Evolutionary conservation across 1,284 basidiomycete species (phyloP).

Genomic region (Cryptococcus sp.): DNA sequence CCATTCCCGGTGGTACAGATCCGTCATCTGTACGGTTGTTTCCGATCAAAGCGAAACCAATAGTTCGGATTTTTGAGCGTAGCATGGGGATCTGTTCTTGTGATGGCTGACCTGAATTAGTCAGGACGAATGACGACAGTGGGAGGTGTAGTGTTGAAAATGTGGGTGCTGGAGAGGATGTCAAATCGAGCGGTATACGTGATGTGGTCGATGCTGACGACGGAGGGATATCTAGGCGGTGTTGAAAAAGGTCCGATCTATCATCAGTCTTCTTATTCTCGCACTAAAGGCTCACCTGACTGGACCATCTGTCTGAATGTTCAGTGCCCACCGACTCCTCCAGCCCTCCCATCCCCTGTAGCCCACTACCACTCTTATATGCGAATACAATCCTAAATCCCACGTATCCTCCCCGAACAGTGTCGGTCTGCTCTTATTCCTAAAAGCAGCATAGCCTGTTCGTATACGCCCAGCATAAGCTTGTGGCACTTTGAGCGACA

Average conservation of each 20-base stretch:
- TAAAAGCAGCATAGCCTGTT: conserved; percentile 52
- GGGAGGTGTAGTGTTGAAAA: conserved; percentile 52
- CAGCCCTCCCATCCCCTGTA: conserved; percentile 44
- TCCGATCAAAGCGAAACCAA: conserved; percentile 50
- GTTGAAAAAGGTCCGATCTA: conserved; percentile 53
- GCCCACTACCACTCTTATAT: conserved; percentile 49
- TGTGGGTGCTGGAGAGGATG: conserved; percentile 19
- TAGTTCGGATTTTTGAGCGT: conserved; percentile 47
- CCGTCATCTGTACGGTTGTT: conserved; percentile 32
- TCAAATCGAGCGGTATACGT: conserved; percentile 21
- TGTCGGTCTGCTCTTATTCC: conserved; percentile 49
- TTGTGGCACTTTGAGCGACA: conserved; percentile 42
- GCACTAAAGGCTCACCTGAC: conserved; percentile 33
- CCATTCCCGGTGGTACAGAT: background rate
- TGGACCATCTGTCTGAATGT: conserved; percentile 53
- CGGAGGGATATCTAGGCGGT: conserved; percentile 49
- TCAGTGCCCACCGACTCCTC: conserved; percentile 50
- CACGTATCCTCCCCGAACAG: conserved; percentile 51
- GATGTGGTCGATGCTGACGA: conserved; percentile 22
- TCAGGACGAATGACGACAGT: conserved; percentile 51
- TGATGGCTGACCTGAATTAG: conserved; percentile 50
- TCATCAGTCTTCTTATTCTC: background rate
- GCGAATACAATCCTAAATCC: conserved; percentile 50
- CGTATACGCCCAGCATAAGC: conserved; percentile 40
- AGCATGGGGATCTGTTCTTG: conserved; percentile 50